Conservation (phyloP, 2,329 filamentous ascomycete genomes). For the Orbilia brochopaga region DNA sequence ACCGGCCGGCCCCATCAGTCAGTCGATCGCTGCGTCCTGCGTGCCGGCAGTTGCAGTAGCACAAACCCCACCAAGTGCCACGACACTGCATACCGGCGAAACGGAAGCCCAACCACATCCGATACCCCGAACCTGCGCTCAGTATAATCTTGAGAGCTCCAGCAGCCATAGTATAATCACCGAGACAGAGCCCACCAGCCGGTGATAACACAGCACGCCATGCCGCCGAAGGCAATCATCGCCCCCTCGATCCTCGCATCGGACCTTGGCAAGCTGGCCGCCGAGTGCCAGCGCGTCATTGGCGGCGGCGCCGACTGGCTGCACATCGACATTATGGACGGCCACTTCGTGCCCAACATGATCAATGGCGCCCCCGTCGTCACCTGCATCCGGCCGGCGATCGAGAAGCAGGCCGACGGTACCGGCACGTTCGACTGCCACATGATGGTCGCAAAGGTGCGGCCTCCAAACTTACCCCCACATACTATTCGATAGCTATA, state of each 20-base stretch:
- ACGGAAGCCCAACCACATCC: not conserved
- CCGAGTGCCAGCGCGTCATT: conserved; percentile 86
- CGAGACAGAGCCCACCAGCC: not conserved
- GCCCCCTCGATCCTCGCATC: conserved; percentile 97
- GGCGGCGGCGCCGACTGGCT: conserved; percentile 87
- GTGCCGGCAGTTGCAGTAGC: not conserved
- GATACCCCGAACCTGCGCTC: not conserved
- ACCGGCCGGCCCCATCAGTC: not conserved
- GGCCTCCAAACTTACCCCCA: not conserved
- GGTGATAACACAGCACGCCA: conserved; percentile 57
- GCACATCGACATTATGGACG: conserved; percentile 95
- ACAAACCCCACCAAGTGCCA: conserved; percentile 8
- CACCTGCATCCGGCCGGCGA: conserved; percentile 86
- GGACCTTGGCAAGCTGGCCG: conserved; percentile 87
- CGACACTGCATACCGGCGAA: not conserved
- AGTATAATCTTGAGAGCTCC: not conserved
- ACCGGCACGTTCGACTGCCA: conserved; percentile 98
- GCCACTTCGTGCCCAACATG: conserved; percentile 98
- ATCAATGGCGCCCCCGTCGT: conserved; percentile 96
- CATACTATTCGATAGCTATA: too few relatives aligned
- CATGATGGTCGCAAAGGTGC: conserved; percentile 84
- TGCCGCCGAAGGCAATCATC: conserved; percentile 92
- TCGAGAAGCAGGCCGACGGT: conserved; percentile 73
- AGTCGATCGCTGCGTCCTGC: not conserved
- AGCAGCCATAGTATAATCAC: too few relatives aligned